Evolutionary conservation across 2,329 filamentous ascomycete genomes (phyloP), one percentile per base, ranked within the genome.

Genomic region (Eutypa lata): DNA sequence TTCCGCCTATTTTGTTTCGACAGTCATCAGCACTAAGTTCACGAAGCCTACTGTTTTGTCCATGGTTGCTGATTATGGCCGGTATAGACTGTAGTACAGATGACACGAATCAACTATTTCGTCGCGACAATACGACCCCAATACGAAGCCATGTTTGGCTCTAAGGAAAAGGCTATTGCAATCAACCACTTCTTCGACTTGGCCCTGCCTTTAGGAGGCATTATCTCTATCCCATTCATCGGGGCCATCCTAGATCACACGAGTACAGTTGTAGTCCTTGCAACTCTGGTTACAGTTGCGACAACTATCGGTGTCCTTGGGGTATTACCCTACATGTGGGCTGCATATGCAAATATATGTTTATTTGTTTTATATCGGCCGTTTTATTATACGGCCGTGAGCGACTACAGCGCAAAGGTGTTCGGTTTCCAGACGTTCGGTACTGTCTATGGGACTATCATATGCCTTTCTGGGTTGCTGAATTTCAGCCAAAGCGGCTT

Each of bases 401-500:
- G 88, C 53, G 91, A 96, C 73, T 96, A 95, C 69, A 83, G 84
- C 19, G 91, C 90, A 55, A 96, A 96, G 72, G 91, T 96, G 35
- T 96, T 96, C 68, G 91, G 91, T 16, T 96, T 96, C 73, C 81
- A 86, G 55, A 96, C 91, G 0, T 96, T 96, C 61, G 92, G 91
- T 45, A 96, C 90, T 53, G 91, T 97, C n/a, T 96, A 96, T 70
- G 91, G 91, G 11, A 79, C 92, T 19, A 89, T 96, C 59, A 96
- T 96, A 61, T 95, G 90, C 70, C 73, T 94, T 2, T 87, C 91
- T 0, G 91, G 92, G 0, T 69, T 96, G 1, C 80, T 91, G 64
- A 96, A 95, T 71, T 92, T 97, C 65, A 83, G 83, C 1, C 91
- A 96, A 73, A 87, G 87, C 5, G 90, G 82, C 0, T 77, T 96